Evolutionary conservation across 1,284 basidiomycete genomes (phyloP), one percentile per base, ranked within the genome.

Genomic region (Stygiomarasmius scandens): DNA sequence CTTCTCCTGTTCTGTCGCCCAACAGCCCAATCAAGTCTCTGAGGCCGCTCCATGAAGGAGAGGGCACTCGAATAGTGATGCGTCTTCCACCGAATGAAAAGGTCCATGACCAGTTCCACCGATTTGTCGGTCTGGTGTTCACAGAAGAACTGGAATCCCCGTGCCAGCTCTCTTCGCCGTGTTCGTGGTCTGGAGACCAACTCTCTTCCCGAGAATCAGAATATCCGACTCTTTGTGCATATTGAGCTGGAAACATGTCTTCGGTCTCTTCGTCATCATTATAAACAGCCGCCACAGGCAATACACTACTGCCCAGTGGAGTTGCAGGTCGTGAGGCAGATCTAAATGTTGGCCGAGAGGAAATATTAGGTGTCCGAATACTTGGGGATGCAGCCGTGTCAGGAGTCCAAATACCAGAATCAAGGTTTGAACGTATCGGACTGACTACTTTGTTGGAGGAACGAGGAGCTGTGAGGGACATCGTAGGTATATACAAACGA

Each of bases 1-100:
- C 63, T 29, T 49, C 60, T 36, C 59, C 63, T 25, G 61, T 61
- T 22, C 62, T 38, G n/a, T 59, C 61, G 27, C 49, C 55, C 20
- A 64, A 46, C 20, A 66, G 54, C 12, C 63, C 61, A 45, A 60
- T 44, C 29, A 63, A 45, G 49, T 66, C 66, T 23, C 54, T 56
- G 20, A 65, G 41, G 22, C 60, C 58, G 45, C 46, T 54, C 63
- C 64, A 61, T 10, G 61, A 62, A 6, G 60, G 4, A 3, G 59
- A 41, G 1, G 80, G 79, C 24, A 72, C 41, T 12, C 67, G 66
- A 2, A 81, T 20, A 27, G 71, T 71, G 58, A 83, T 65, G 25
- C 77, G 71, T 36, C 78, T 70, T 0, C 79, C 78, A 34, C 67
- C 58, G 52, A 81, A 71, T 16, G 73, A 70, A 61, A 82, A 81